phyloP scores from a whole-genome alignment of 768 basidiomycete species.

The Phaffia tasmanica region DNA sequence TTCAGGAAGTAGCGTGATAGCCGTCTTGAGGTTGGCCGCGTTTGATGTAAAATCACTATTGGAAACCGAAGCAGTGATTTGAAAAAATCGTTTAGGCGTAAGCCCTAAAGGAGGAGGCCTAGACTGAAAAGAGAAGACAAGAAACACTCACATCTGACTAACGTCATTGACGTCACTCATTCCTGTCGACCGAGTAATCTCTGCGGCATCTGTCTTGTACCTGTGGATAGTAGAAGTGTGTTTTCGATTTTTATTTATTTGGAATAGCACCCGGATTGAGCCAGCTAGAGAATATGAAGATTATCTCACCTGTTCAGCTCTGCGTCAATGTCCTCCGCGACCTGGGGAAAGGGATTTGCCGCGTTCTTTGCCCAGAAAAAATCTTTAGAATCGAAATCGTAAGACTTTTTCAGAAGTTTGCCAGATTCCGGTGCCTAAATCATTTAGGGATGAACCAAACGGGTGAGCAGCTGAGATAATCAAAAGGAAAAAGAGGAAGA shows the following conservation, averaged over 20 bases:
- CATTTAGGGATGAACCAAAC: background rate
- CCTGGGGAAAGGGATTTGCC: constrained; percentile 91
- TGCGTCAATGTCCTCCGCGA: constrained; percentile 89
- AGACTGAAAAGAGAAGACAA: background rate
- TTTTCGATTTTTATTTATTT: background rate
- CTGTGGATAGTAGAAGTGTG: constrained; percentile 14
- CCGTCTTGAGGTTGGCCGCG: constrained; percentile 86
- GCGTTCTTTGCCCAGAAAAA: constrained; percentile 99
- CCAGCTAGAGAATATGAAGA: background rate
- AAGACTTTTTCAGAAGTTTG: constrained; percentile 58
- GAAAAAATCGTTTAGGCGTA: background rate
- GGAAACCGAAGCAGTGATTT: background rate
- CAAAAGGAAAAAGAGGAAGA: background rate
- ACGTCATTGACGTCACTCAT: constrained; percentile 94
- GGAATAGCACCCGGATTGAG: background rate
- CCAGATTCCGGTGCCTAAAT: constrained; percentile 44
- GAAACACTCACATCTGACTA: constrained; percentile 62
- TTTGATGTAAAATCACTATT: constrained; percentile 79
- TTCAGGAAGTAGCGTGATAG: constrained; percentile 92
- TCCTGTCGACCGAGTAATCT: constrained; percentile 90
- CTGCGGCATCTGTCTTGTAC: constrained; percentile 85
- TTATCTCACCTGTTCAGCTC: constrained; percentile 66
- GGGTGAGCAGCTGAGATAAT: background rate
- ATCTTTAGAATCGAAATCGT: constrained; percentile 95
- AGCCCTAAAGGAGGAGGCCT: too few relatives aligned